Percentiles rank a stretch among this genome's conserved stretches.
Evolutionary conservation across 2,329 filamentous ascomycete species (phyloP).

Genomic region (Calonectria hongkongensis): DNA sequence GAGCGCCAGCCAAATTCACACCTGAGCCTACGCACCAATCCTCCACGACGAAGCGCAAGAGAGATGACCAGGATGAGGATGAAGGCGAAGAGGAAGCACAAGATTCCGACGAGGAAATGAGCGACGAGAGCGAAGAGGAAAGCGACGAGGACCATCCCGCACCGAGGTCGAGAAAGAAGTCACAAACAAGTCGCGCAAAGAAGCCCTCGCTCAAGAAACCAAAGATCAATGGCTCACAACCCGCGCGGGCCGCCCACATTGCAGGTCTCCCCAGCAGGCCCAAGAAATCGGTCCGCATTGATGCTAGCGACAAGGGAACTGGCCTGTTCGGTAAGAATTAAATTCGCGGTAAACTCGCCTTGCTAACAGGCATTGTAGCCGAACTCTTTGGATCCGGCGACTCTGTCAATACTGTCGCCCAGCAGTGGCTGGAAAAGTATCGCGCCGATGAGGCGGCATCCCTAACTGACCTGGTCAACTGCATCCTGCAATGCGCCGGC

Average conservation of each 20-base stretch:
- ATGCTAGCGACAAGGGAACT: slow-evolving; percentile 70
- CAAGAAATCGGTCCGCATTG: slow-evolving; percentile 74
- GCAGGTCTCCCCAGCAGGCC: slow-evolving; percentile 70
- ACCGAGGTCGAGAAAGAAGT: slow-evolving; percentile 62
- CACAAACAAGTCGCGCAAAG: slow-evolving; percentile 67
- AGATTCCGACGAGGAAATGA: slow-evolving; percentile 67
- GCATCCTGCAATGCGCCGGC: slow-evolving; percentile 82
- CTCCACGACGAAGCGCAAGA: slow-evolving; percentile 74
- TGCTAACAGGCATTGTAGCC: slow-evolving; percentile 64
- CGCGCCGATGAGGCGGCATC: slow-evolving; percentile 72
- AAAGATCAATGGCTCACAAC: slow-evolving; percentile 75
- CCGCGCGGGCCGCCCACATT: slow-evolving; percentile 60
- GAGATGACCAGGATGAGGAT: slow-evolving; percentile 65
- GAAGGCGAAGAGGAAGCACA: slow-evolving; percentile 69
- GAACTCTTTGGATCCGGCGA: slow-evolving; percentile 79
- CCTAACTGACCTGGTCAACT: slow-evolving; percentile 79
- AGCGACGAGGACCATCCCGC: slow-evolving; percentile 65
- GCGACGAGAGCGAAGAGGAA: slow-evolving; percentile 68
- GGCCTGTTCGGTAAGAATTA: slow-evolving; percentile 72
- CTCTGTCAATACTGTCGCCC: slow-evolving; percentile 73
- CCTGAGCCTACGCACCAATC: slow-evolving; percentile 67
- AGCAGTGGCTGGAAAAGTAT: slow-evolving; percentile 77
- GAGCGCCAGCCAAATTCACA: slow-evolving; percentile 75
- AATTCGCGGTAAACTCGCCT: slow-evolving; percentile 13
- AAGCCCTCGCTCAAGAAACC: slow-evolving; percentile 79